A percentile compares a stretch with the other conserved stretches of the same genome.
Evolutionary conservation across 768 basidiomycete species (phyloP).

Genomic region (Auricularia cornea): DNA sequence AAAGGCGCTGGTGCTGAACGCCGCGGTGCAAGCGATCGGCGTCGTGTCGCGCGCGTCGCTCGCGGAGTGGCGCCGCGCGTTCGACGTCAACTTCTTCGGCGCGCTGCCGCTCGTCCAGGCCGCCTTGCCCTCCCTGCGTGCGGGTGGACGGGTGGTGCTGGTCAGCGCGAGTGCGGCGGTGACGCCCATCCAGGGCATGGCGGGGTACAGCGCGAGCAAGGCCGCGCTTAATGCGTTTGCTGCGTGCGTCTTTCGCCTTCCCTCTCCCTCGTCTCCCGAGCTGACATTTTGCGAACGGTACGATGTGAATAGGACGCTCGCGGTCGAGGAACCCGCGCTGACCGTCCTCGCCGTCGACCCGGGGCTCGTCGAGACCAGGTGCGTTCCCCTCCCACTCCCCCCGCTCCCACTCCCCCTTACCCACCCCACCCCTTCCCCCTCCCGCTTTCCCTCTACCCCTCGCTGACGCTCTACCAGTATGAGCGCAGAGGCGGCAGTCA

Average conservation of each 20-base stretch:
- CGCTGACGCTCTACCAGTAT: neutral
- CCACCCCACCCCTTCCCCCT: too few species aligned
- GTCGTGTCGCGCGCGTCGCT: neutral
- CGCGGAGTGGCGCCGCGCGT: neutral
- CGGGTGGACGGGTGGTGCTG: neutral
- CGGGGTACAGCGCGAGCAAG: neutral
- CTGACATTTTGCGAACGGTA: too few species aligned
- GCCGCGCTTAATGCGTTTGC: neutral
- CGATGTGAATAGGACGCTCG: neutral
- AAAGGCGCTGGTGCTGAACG: neutral
- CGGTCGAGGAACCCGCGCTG: neutral
- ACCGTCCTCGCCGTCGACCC: neutral
- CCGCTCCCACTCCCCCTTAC: too few species aligned
- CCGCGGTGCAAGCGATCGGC: neutral
- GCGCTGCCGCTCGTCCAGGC: neutral
- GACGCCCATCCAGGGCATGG: neutral
- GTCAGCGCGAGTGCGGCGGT: neutral
- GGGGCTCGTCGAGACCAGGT: neutral
- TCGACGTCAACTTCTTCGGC: neutral
- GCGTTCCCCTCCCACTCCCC: too few species aligned
- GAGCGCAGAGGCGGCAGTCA: neutral
- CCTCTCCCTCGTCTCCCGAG: too few species aligned
- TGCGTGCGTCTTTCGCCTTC: neutral
- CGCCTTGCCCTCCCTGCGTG: neutral
- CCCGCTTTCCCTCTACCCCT: too few species aligned